Evolutionary conservation across 2,329 filamentous ascomycete species (phyloP).

Genomic region (Polytolypa hystricis): DNA sequence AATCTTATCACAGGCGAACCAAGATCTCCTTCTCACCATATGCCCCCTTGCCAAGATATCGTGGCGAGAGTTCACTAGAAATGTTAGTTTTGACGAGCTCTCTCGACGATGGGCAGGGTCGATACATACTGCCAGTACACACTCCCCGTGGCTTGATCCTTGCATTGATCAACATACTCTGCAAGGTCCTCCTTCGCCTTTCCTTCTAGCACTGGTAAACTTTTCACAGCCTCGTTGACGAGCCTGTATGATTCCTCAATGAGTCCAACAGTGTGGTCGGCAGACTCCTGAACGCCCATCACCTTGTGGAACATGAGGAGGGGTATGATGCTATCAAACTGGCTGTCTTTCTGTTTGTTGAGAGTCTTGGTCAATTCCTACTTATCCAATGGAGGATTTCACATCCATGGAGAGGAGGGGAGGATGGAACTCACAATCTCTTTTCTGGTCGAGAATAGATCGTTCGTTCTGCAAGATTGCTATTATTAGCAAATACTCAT

Average conservation of each 20-base stretch:
- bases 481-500: background rate
- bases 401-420: background rate
- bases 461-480: conserved; percentile 4
- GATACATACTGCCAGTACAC: conserved; percentile 7
- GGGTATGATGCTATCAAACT: conserved; percentile 8
- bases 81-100: background rate
- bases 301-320: conserved; percentile 7
- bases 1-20: background rate
- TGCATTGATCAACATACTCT: conserved; percentile 7
- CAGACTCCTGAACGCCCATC: conserved; percentile 6
- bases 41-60: background rate
- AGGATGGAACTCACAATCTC: conserved; percentile 7
- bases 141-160: conserved; percentile 8
- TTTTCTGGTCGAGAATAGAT: conserved; percentile 8
- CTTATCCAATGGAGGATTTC: background rate
- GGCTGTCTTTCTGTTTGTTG: conserved; percentile 6
- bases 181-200: conserved; percentile 7
- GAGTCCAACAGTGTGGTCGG: conserved; percentile 6
- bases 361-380: background rate
- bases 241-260: conserved; percentile 8
- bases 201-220: conserved; percentile 6
- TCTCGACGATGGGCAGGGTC: background rate
- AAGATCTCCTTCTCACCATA: background rate
- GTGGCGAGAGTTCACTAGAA: conserved; percentile 1
- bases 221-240: conserved; percentile 4